Base-by-base conservation (phyloP, 768 basidiomycete species). In the Nevesoporus exiguus region DNA sequence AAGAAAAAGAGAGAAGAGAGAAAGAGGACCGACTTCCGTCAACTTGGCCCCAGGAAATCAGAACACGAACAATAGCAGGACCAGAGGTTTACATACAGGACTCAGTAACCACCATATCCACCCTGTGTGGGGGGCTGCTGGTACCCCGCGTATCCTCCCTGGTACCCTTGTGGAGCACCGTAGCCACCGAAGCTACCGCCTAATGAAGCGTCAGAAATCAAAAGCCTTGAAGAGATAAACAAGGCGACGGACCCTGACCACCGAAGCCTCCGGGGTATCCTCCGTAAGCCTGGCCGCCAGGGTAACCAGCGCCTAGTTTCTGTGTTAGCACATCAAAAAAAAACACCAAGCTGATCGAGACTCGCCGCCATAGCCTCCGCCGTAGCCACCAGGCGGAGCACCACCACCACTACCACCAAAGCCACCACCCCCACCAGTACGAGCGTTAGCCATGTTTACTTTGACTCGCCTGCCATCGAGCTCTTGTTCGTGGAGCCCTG, bases 401-500 rank as follows among this genome's bases (percentile, higher is more conserved):
- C 59, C 55, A 58, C 50, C 58, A 8, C 74, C 55, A 58, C 50
- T 56, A 8, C 74, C 69, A 22, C 71, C 69, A 34, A 63, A 66
- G 21, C 71, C 68, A 56, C 66, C 64, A 24, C 82, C 81, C 31
- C 82, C 81, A 49, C 78, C 75, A 5, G 80, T 81, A 73, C 86
- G 80, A 46, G 86, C 83, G 59, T 91, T 90, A 36, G 88, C 87
- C 49, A 89, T 76, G 77, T 96, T 98, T 25, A 86, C 84, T 72
- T 93, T 93, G 68, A 98, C 85, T 56, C 89, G 80, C 61, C 96
- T 83, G 47, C 95, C 94, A 73, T 98, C 96, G 58, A 98, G 84
- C 61, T 96, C 92, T 61, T 88, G 84, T 67, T 97, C 95, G 74
- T 98, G 88, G 70, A 96, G 75, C 39, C 70, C 75, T 42, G 47